Conservation (phyloP, 2,329 filamentous ascomycete genomes). For the Talaromyces sp. region DNA sequence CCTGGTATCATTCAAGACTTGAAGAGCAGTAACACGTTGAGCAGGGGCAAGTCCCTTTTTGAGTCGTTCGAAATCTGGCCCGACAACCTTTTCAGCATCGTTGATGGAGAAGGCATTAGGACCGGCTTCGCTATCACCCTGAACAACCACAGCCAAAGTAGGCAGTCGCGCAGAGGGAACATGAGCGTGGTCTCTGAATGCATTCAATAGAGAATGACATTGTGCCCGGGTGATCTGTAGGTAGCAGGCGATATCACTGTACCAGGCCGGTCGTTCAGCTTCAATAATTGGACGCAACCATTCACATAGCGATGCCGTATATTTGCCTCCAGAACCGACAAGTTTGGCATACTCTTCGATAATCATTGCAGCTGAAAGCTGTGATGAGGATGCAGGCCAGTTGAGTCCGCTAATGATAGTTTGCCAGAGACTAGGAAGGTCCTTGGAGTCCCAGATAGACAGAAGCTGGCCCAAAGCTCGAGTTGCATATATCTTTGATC, state of each 20-base stretch:
- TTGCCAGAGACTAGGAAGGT: conserved; percentile 50
- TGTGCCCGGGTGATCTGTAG: conserved; percentile 86
- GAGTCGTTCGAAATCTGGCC: conserved; percentile 78
- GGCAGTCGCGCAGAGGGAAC: conserved; percentile 72
- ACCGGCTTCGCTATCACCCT: conserved; percentile 86
- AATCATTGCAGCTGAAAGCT: conserved; percentile 76
- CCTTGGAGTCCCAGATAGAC: conserved; percentile 63
- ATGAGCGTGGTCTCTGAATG: conserved; percentile 88
- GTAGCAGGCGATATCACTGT: conserved; percentile 85
- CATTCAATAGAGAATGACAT: conserved; percentile 81
- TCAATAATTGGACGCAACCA: conserved; percentile 74
- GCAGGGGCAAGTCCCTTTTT: conserved; percentile 86
- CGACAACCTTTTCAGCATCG: conserved; percentile 83
- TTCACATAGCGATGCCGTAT: conserved; percentile 41
- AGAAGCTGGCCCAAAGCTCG: conserved; percentile 82
- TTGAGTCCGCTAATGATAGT: conserved; percentile 66
- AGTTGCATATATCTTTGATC: conserved; percentile 83
- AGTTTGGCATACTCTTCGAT: conserved; percentile 81
- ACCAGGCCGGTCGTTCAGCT: conserved; percentile 72
- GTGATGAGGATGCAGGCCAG: conserved; percentile 77
- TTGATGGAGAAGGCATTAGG: conserved; percentile 85
- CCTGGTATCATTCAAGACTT: conserved; percentile 74
- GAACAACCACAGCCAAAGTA: conserved; percentile 80
- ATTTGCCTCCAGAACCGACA: conserved; percentile 27
- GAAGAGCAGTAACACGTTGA: conserved; percentile 76